Base-by-base conservation (phyloP, 2,329 filamentous ascomycete genomes). In the Fusarium staphyleae region DNA sequence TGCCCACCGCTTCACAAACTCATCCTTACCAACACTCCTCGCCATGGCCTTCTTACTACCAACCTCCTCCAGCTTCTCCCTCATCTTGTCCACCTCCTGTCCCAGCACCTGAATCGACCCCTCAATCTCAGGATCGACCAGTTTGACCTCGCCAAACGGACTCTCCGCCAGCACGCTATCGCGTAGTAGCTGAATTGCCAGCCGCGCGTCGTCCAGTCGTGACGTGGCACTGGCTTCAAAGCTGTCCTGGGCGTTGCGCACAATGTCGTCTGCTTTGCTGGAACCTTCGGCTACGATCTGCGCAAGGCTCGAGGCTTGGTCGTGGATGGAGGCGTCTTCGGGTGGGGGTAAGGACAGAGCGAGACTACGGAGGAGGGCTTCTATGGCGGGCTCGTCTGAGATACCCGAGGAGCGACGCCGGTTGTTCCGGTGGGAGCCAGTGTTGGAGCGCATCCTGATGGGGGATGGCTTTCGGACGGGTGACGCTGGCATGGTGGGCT, bases 111-210 rank as follows among this genome's bases (percentile, higher is more conserved):
- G 66, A n/a, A 86, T 78, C 2, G 78, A 79, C 3, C 69, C 73
- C 48, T 83, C 78, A 30, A 84, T 78, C 22, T 83, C 81, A 0
- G 78, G 75, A 59, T 86, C 83, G 5, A 78, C 70, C 5, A 86
- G 74, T 34, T 72, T 74, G 4, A 83, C 75, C n/a, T 74, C 67
- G 0, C 73, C 73, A 62, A 76, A 83, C 4, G 76, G 70, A 24
- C 77, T 82, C 61, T 86, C 82, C 0, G 80, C 79, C 2, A 85
- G 69, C 1, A 85, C 69, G 33, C 78, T 82, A 52, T 83, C 81
- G 5, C 75, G 71, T 13, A 85, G 66, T 8, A 81, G 63, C 56
- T 81, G 77, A 1, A 84, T 63, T 0, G 81, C 82, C 3, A 74
- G 66, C 14, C 75, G 73, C 0, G 77, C 74, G 52, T 86, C 82